Percentiles rank a stretch among this genome's conserved stretches.
These are phyloP conservation scores for Danielozyma ontarioensis DNA, from an alignment of 805 yeast species.

Conservation along the genomic window DNA sequence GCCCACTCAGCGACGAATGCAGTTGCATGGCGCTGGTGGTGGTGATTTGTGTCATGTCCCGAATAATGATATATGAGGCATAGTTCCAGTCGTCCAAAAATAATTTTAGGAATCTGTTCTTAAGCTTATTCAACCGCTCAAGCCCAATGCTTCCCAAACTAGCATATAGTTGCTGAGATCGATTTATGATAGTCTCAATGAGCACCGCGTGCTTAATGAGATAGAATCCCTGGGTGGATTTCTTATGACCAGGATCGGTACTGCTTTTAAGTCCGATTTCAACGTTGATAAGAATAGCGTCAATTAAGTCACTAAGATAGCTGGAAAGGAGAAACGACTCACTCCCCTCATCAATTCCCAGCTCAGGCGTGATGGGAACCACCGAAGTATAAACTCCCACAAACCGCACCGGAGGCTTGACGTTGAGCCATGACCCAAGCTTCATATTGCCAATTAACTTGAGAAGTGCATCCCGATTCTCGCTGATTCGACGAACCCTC, in stretches of 20 bases:
- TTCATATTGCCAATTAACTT: constrained; percentile 46
- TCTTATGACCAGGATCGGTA: constrained; percentile 19
- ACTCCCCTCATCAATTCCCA: constrained; percentile 32
- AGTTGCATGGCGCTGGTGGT: constrained; percentile 36
- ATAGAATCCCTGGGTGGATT: constrained; percentile 60
- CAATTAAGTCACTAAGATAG: constrained; percentile 73
- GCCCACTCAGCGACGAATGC: constrained; percentile 8
- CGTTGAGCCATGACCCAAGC: constrained; percentile 66
- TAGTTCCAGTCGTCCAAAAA: constrained; percentile 78
- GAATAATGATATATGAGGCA: constrained; percentile 65
- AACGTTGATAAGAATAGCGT: constrained; percentile 59
- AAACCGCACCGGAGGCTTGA: constrained; percentile 48
- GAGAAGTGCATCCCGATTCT: constrained; percentile 49
- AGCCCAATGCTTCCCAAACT: constrained; percentile 57
- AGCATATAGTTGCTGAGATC: constrained; percentile 46
- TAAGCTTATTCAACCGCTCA: constrained; percentile 60
- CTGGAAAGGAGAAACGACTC: constrained; percentile 54
- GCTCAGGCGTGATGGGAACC: constrained; percentile 26
- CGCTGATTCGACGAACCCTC: constrained; percentile 58
- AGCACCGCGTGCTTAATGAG: constrained; percentile 66
- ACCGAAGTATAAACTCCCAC: constrained; percentile 45
- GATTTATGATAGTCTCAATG: constrained; percentile 66
- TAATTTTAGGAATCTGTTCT: constrained; percentile 66
- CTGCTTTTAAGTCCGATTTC: constrained; percentile 53
- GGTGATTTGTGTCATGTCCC: constrained; percentile 69